Evolutionary conservation across 257 asterid genomes (phyloP), one percentile per base, ranked within the genome.

Genomic region (Lantana camara): DNA sequence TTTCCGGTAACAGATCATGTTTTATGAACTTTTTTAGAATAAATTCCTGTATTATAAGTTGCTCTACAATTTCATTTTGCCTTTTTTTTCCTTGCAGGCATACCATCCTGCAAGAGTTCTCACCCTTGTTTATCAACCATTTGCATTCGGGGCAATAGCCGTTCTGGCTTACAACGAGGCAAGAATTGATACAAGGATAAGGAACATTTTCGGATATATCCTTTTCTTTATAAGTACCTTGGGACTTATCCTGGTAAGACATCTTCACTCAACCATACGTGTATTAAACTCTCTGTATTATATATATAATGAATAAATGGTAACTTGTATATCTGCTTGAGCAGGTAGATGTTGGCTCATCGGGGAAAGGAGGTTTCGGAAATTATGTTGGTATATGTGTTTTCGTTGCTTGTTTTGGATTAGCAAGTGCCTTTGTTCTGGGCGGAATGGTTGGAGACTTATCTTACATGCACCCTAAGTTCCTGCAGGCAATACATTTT

Each of bases 401-500:
- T 45, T 42, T 89, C 53, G 98, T 91, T 66, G 97, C 80, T 50
- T 72, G 73, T 45, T 89, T 86, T 70, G 98, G 98, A 40, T 64
- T 87, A 50, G 93, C 98, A 5, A 93, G 83, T 82, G 97, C 95
- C 35, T 81, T 57, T 71, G 88, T 82, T 73, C 85, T 87, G 82
- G 97, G 98, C 41, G 98, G 96, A 52, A 70, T 92, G 74, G 93
- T 86, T 21, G 97, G 98, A 37, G 98, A 92, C 63, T 63, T 92
- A 16, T 72, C 93, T 12, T 74, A 83, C 82, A 92, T 89, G 97
- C 83, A 84, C 66, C 97, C 97, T 5, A 85, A 85, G 46, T 92
- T 92, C 71, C 44, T 87, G 38, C 98, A 92, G 69, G 98, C 89
- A 71, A 48, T 10, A 15, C 52, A 20, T 47, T 19, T 14, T 62